Base-by-base conservation (phyloP, 176 grass and related monocot species). In the Eleusine coracana region DNA sequence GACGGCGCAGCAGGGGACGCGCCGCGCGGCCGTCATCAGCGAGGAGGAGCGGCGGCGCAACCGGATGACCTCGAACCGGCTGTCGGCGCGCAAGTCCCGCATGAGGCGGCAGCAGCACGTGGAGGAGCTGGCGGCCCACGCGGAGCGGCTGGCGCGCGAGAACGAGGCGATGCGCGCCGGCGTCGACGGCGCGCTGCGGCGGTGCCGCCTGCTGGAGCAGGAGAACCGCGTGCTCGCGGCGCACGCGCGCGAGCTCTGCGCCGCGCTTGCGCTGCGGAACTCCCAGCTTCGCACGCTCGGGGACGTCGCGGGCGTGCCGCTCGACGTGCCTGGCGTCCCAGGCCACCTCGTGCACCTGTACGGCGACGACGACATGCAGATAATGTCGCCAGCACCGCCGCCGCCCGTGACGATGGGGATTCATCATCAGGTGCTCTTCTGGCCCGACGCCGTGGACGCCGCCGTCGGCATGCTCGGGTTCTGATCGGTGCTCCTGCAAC, bases 41-140 rank as follows among this genome's bases (percentile, higher is more conserved):
- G 92, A 98, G 58, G 93, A 96, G 66, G 96, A 99, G 69, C 88
- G 87, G 49, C 92, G 87, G 68, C 82, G 86, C 41, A 96, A 81
- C 39, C 90, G 96, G 40, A 99, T 89, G 96, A 82, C 72, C 41
- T 99, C 96, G 5, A 98, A 98, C 52, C 85, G 96, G 42, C 87
- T 93, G 56, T 99, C 93, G 27, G 96, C 96, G 42, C 84, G 66
- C 77, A 91, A 84, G 67, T 90, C 96, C 10, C 89, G 93, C 36
- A 28, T 83, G 71, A 95, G 85, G 89, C 95, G 83, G 72, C 93
- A 96, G 83, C 87, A 85, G 75, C 58, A 71, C 71, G 52, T 87
- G 69, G 85, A 84, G 10, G 82, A 81, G 31, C 83, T 99, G 81
- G 23, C 64, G 6, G 73, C 46, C 45, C 46, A 59, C 49, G 85